Percentiles rank a stretch among this genome's conserved stretches.
Conservation (phyloP, 163 green algal species). For the Volvox carteri region DNA sequence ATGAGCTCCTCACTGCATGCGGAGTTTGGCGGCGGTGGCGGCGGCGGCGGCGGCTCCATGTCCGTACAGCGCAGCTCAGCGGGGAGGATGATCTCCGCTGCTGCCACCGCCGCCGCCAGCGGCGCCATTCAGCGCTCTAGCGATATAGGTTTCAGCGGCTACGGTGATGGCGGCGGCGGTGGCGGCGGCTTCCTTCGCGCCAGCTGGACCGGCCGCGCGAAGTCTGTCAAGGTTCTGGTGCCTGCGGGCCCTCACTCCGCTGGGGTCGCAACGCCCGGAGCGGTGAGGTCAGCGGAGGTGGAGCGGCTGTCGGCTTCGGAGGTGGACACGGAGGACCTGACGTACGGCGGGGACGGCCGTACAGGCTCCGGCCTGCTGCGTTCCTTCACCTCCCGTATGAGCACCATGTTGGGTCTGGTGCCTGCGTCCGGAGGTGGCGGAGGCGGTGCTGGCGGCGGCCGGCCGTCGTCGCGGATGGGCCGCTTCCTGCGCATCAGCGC, state of each 20-base stretch:
- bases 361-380: constrained; percentile 6
- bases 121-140: not conserved
- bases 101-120: not conserved
- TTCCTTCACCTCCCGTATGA: constrained; percentile 42
- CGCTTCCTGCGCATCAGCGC: constrained; percentile 6
- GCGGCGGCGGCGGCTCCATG: not conserved
- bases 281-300: not conserved
- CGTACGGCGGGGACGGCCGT: not conserved
- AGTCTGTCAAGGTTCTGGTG: constrained; percentile 6
- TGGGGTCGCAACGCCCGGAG: not conserved
- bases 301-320: constrained; percentile 8
- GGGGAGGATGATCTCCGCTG: not conserved
- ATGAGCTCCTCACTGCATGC: not conserved
- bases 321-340: constrained; percentile 6
- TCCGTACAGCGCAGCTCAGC: constrained; percentile 28
- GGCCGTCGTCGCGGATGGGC: constrained; percentile 4
- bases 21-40: not conserved
- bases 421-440: not conserved
- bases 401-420: constrained; percentile 12
- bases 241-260: not conserved
- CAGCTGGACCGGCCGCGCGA: not conserved
- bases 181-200: not conserved
- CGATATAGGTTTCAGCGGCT: not conserved
- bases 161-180: not conserved
- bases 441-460: constrained; percentile 6